Percentiles rank a stretch among this genome's conserved stretches.
Conservation (phyloP, 331 rosid species). For the Cydonia oblonga region DNA sequence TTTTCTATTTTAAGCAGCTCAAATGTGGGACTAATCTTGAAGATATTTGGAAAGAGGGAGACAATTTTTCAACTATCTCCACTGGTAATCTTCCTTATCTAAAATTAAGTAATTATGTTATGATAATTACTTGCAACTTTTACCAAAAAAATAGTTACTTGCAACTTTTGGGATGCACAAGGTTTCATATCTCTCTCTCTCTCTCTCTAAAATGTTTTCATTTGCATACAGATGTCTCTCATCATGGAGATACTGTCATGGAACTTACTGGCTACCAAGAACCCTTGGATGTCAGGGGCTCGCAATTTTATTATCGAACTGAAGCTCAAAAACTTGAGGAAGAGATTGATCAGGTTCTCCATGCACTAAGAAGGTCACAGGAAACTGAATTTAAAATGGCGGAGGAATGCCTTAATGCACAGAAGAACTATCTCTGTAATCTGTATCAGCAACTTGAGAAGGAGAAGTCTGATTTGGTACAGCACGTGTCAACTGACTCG, state of each 20-base stretch:
- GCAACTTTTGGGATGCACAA: background rate
- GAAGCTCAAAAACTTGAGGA: constrained; percentile 32
- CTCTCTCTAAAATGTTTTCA: background rate
- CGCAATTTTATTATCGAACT: constrained; percentile 18
- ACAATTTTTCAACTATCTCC: constrained; percentile 9
- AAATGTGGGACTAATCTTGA: constrained; percentile 38
- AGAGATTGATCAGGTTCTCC: constrained; percentile 44
- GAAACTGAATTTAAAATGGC: constrained; percentile 48
- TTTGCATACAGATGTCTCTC: constrained; percentile 26
- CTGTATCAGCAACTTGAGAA: constrained; percentile 47
- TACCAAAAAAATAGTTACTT: constrained; percentile 1
- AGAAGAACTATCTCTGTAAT: constrained; percentile 35
- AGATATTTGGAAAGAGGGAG: constrained; percentile 43
- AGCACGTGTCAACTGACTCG: constrained; percentile 24
- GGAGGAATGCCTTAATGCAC: constrained; percentile 46
- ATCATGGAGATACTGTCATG: constrained; percentile 17
- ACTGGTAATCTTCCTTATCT: constrained; percentile 29
- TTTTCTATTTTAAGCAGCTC: constrained; percentile 47
- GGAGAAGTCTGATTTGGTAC: constrained; percentile 40
- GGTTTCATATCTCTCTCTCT: background rate
- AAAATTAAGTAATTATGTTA: background rate
- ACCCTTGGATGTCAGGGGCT: constrained; percentile 13
- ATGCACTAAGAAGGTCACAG: constrained; percentile 52
- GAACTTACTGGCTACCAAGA: constrained; percentile 11
- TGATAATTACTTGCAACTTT: constrained; percentile 1